Conservation (phyloP, 2,329 filamentous ascomycete species). For the Trichoderma sp. region DNA sequence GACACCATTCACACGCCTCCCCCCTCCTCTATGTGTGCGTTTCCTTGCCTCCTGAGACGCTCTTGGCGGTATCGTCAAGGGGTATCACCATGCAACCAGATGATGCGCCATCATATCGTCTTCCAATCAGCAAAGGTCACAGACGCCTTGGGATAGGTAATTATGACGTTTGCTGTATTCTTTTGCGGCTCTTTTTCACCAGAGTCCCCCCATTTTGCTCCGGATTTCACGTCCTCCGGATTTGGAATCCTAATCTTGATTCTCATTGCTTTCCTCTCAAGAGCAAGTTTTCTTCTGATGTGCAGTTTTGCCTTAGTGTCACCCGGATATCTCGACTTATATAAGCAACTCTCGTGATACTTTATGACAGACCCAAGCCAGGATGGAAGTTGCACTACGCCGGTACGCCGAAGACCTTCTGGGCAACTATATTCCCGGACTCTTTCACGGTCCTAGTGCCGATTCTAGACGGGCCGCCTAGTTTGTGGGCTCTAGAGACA, state of each 20-base stretch:
- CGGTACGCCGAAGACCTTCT: too few species aligned
- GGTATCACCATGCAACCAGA: constrained; percentile 12
- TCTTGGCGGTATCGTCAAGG: constrained; percentile 5
- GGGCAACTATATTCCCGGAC: too few species aligned
- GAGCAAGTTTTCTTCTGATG: too few species aligned
- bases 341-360: not conserved
- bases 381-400: not conserved
- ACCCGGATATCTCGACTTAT: not conserved
- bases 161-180: constrained; percentile 1
- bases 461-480: not conserved
- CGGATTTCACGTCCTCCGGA: not conserved
- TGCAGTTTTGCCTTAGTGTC: not conserved
- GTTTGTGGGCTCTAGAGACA: not conserved
- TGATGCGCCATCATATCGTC: not conserved
- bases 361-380: not conserved
- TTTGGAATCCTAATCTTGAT: not conserved
- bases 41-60: not conserved
- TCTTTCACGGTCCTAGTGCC: not conserved
- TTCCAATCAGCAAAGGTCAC: constrained; percentile 4
- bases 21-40: not conserved
- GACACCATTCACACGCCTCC: constrained; percentile 1
- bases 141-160: not conserved
- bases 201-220: not conserved
- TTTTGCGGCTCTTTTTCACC: not conserved
- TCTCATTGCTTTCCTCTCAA: not conserved